Conservation (phyloP, 148 eudicot genomes). For the Nyssa sinensis region DNA sequence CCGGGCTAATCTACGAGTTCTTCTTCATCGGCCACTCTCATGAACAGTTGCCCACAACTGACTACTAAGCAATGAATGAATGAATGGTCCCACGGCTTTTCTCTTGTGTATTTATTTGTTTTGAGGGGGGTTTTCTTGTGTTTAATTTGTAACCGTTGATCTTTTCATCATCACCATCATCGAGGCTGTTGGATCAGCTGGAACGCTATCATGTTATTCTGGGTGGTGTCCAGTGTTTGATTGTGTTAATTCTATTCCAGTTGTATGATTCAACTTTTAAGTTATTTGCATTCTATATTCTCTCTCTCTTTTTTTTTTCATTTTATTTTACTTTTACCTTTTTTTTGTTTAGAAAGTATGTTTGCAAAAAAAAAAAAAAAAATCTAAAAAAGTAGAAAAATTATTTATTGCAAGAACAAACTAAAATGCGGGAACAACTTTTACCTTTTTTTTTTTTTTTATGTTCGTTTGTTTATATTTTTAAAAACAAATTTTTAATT, state of each 20-base stretch:
- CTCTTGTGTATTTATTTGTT: background rate
- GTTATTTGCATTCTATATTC: background rate
- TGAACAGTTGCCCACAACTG: constrained; percentile 28
- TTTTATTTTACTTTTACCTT: background rate
- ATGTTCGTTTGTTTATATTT: no score
- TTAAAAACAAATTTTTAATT: no score
- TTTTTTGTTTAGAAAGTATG: no score
- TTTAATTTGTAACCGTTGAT: constrained; percentile 11
- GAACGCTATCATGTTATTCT: background rate
- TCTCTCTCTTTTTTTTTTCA: no score
- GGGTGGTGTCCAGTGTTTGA: background rate
- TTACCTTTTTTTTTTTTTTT: no score
- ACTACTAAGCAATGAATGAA: constrained; percentile 11
- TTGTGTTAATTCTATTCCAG: background rate
- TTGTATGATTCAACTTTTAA: background rate
- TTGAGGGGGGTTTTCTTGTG: background rate
- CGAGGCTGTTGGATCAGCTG: background rate
- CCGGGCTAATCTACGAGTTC: constrained; percentile 45
- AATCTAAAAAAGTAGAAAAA: no score
- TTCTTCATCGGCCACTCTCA: constrained; percentile 41
- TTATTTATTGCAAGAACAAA: no score
- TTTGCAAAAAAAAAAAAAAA: no score
- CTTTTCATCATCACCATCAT: background rate
- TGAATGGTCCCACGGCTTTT: background rate
- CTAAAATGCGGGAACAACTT: no score